Conservation (phyloP, 2,329 filamentous ascomycete species). For the Phaeophleospora eucalypticola region DNA sequence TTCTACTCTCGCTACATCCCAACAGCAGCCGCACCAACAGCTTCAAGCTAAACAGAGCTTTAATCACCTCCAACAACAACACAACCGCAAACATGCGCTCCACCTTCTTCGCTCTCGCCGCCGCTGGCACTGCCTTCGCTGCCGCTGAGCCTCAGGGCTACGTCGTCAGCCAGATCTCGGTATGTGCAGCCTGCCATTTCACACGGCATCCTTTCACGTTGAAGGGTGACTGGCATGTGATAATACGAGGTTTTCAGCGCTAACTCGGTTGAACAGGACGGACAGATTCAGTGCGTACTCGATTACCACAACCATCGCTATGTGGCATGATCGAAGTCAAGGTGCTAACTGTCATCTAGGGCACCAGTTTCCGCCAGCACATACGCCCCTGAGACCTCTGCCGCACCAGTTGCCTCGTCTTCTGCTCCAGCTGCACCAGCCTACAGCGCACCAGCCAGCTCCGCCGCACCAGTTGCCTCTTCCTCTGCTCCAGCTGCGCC, state of each 20-base stretch:
- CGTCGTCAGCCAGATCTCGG: constrained; percentile 20
- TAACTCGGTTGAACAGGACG: constrained; percentile 13
- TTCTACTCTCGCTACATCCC: neutral
- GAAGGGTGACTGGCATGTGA: too few species aligned
- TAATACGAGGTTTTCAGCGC: neutral
- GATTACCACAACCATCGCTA: too few species aligned
- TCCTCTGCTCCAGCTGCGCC: constrained; percentile 8
- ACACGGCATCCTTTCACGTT: neutral
- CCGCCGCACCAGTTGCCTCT: constrained; percentile 6
- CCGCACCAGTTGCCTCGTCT: neutral
- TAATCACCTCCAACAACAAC: constrained; percentile 8
- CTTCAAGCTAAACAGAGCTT: neutral
- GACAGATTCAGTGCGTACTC: constrained; percentile 16
- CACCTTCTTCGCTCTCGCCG: constrained; percentile 17
- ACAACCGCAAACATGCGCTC: constrained; percentile 20
- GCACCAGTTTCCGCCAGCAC: too few species aligned
- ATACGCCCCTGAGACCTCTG: too few species aligned
- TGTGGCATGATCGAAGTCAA: too few species aligned
- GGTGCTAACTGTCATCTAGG: too few species aligned
- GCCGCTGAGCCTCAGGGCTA: constrained; percentile 10
- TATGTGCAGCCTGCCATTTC: too few species aligned
- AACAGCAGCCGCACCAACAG: neutral
- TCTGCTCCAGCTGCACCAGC: constrained; percentile 1
- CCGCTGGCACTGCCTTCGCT: constrained; percentile 16
- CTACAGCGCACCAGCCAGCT: constrained; percentile 9